Conservation (phyloP, 1,284 basidiomycete genomes). For the Apiotrichum akiyoshidainum region DNA sequence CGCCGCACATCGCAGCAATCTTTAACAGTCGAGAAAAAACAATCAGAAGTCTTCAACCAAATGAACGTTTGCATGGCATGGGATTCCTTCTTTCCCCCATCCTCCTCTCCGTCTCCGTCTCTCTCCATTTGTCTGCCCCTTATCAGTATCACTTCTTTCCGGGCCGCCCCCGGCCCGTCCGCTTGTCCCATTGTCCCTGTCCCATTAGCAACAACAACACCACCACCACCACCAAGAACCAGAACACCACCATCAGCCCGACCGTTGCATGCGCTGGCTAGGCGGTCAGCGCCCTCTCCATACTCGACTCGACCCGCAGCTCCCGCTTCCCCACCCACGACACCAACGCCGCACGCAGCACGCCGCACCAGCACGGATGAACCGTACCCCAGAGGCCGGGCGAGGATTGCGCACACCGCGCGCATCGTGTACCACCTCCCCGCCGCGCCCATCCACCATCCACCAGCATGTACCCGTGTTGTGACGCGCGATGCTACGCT, state of each 20-base stretch:
- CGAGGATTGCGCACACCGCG: too few species aligned
- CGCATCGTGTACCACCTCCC: too few species aligned
- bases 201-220: neutral
- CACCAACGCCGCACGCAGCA: too few species aligned
- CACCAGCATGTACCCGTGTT: conserved; percentile 2
- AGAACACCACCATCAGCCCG: too few species aligned
- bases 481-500: conserved; percentile 4
- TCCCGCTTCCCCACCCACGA: too few species aligned
- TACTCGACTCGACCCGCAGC: too few species aligned
- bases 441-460: neutral
- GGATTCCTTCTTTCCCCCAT: neutral
- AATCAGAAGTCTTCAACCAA: conserved; percentile 4
- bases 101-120: neutral
- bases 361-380: too few species aligned
- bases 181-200: neutral
- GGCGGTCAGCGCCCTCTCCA: too few species aligned
- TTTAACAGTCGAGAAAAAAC: neutral
- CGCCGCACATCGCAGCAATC: neutral
- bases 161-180: too few species aligned
- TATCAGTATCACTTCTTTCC: neutral
- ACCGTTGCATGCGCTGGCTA: too few species aligned
- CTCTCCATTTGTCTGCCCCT: neutral
- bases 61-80: conserved; percentile 5
- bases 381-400: too few species aligned
- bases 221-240: too few species aligned